Base-by-base conservation (phyloP, 768 basidiomycete species). In the Floccularia luteovirens region DNA sequence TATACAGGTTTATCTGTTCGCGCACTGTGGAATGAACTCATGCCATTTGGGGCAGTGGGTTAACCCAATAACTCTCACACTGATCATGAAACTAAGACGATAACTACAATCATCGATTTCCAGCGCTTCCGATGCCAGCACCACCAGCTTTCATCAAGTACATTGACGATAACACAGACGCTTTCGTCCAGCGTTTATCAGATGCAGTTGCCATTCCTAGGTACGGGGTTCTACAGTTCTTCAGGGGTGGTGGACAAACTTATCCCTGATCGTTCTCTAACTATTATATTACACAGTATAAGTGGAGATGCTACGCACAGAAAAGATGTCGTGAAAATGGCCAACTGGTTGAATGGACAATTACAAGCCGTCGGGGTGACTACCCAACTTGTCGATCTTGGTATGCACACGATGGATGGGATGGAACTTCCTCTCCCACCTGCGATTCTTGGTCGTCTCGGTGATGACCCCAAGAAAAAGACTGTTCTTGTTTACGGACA, bases 401-500 rank as follows among this genome's bases (percentile, higher is more conserved):
- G 93, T 4, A 75, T 64, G 42, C 91, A 96, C 39, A 59, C 52
- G 13, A 62, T 71, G 60, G 70, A 72, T 41, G 91, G 83, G 4
- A 66, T 90, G 55, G 74, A 71, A 31, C 58, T 94, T 10, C 61
- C 72, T 35, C 70, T 96, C 3, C 92, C 93, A 0, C 90, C 90
- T 2, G 86, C 78, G 4, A 77, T 96, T 55, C 70, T 97, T 27
- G 93, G 86, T 0, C 69, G 68, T 48, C 68, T 91, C 46, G 94
- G 94, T 2, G 69, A 79, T 25, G 90, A 96, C 60, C 79, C 78
- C 11, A 76, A 66, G 54, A 97, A 97, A 79, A 93, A 88, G 75
- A 98, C 92, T 0, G 79, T 97, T 24, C 72, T 94, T 21, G 63
- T 97, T 23, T 97, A 97, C 55, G 93, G 90, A 1, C 93, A 97